These are phyloP conservation scores for Mrakia frigida DNA, from an alignment of 768 basidiomycete genomes.

Conservation along the genomic window DNA sequence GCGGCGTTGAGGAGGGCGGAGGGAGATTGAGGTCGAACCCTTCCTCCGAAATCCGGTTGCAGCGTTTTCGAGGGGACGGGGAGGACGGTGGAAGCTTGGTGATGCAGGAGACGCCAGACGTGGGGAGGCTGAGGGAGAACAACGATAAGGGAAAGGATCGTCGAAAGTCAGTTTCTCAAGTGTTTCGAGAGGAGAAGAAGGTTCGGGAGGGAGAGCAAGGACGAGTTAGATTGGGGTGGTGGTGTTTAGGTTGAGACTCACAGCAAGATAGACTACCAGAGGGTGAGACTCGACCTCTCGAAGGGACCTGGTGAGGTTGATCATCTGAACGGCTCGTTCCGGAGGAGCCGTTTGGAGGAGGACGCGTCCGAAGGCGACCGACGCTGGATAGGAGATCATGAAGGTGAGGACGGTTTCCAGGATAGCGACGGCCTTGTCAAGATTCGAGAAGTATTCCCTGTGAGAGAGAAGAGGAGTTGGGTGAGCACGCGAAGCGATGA, in stretches of 20 bases:
- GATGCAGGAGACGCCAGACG: conserved; percentile 33
- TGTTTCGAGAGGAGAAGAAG: conserved; percentile 21
- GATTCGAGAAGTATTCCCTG: conserved; percentile 35
- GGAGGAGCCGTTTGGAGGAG: conserved; percentile 81
- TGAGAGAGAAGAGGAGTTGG: neutral
- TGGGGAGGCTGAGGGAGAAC: conserved; percentile 32
- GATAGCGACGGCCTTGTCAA: conserved; percentile 81
- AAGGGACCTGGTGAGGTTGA: conserved; percentile 70
- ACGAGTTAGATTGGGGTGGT: conserved; percentile 33
- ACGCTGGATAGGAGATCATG: conserved; percentile 76
- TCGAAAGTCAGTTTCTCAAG: conserved; percentile 23
- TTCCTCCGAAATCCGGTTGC: conserved; percentile 8
- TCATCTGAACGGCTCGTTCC: conserved; percentile 58
- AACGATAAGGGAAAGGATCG: conserved; percentile 16
- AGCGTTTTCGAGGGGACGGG: conserved; percentile 33
- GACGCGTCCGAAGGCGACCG: conserved; percentile 73
- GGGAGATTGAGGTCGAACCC: conserved; percentile 19
- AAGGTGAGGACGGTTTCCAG: conserved; percentile 72
- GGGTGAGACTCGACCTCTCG: conserved; percentile 71
- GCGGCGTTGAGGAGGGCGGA: conserved; percentile 18
- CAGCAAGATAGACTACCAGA: conserved; percentile 71
- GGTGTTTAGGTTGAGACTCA: conserved; percentile 53
- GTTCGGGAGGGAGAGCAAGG: conserved; percentile 56
- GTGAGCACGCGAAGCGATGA: too few species aligned
- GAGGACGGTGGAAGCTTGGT: conserved; percentile 34